Evolutionary conservation across 495 filamentous ascomycete species (phyloP).

Genomic region (Xylaria nigripes): DNA sequence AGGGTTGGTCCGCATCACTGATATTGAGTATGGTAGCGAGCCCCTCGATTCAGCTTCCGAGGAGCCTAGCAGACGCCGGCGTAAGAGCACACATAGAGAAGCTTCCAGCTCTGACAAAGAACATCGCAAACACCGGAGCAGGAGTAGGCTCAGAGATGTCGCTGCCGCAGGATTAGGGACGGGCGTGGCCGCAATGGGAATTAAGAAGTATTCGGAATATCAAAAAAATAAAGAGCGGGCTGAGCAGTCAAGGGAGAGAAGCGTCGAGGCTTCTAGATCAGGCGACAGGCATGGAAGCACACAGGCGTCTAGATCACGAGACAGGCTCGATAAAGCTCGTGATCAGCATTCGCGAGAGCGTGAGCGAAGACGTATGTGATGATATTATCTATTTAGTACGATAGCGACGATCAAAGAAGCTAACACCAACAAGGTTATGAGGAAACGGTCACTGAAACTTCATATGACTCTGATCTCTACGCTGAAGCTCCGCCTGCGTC

Average conservation of each 20-base stretch:
- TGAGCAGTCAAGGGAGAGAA: constrained; percentile 24
- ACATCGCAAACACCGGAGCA: constrained; percentile 49
- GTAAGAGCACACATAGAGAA: constrained; percentile 18
- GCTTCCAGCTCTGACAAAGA: constrained; percentile 39
- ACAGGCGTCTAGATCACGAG: constrained; percentile 11
- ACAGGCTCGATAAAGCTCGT: constrained; percentile 16
- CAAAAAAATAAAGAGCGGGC: constrained; percentile 32
- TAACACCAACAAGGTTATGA: constrained; percentile 32
- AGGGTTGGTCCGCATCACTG: constrained; percentile 56
- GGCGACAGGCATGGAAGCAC: constrained; percentile 16
- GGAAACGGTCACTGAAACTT: constrained; percentile 29
- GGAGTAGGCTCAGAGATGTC: constrained; percentile 55
- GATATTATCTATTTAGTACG: neutral
- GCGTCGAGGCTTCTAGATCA: constrained; percentile 7
- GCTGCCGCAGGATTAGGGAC: constrained; percentile 62
- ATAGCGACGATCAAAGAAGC: neutral
- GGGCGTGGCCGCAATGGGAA: constrained; percentile 68
- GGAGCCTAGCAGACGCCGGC: constrained; percentile 14
- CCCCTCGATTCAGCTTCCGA: constrained; percentile 29
- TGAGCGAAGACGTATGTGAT: constrained; percentile 35
- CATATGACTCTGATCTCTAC: constrained; percentile 28
- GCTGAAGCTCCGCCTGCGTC: constrained; percentile 33
- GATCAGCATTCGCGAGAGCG: constrained; percentile 28
- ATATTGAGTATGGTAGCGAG: constrained; percentile 37
- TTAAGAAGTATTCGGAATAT: constrained; percentile 51